These are phyloP conservation scores for Talaromyces rugulosus DNA, from an alignment of 2,329 filamentous ascomycete species.

Conservation along the genomic window DNA sequence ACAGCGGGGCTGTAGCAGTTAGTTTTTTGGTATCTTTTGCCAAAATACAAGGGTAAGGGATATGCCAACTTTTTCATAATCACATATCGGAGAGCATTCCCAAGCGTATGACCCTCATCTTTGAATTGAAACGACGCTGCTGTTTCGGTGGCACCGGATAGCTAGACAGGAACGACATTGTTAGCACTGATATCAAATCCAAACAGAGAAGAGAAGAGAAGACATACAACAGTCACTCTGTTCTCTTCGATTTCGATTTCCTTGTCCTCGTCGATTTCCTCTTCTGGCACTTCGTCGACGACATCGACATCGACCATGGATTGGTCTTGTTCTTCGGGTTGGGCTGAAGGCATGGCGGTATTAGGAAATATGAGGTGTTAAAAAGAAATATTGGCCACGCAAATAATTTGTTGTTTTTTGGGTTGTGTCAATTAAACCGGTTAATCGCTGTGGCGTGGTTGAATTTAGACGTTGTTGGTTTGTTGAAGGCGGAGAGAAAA, in stretches of 20 bases:
- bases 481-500: conserved; percentile 15
- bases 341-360: conserved; percentile 32
- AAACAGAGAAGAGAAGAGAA: not conserved
- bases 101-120: conserved; percentile 90
- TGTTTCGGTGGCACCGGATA: conserved; percentile 76
- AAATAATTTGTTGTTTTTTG: not conserved
- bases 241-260: conserved; percentile 39
- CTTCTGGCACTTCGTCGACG: conserved; percentile 29
- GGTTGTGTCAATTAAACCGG: not conserved
- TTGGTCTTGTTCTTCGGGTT: conserved; percentile 37
- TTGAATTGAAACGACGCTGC: conserved; percentile 94
- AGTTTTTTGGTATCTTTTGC: not conserved
- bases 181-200: not conserved
- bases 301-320: conserved; percentile 40
- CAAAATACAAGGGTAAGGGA: not conserved
- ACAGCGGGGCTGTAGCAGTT: conserved; percentile 69
- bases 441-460: not conserved
- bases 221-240: conserved; percentile 58
- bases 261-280: conserved; percentile 46
- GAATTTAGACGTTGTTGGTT: not conserved
- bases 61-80: conserved; percentile 92
- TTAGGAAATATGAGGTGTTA: not conserved
- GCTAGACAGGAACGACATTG: conserved; percentile 45
- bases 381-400: not conserved
- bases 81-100: conserved; percentile 88